Percentiles rank a stretch among this genome's conserved stretches.
phyloP scores from a whole-genome alignment of 2,329 filamentous ascomycete genomes.

The Aspergillus quadricinctus region DNA sequence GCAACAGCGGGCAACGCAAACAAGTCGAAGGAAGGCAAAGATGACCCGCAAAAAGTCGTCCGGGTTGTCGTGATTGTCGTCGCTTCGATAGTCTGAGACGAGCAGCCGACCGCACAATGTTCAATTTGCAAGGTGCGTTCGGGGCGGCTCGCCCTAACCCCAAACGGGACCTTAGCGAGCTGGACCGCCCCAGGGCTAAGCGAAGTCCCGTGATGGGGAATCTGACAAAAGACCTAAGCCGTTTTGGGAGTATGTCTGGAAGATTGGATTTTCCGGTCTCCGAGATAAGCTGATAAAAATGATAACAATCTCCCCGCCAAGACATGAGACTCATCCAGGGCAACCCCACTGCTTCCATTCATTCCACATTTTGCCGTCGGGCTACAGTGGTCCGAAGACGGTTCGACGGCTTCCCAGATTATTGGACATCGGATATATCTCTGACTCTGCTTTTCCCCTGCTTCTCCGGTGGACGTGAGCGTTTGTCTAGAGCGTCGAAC shows the following conservation, averaged over 20 bases:
- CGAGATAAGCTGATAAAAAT: constrained; percentile 7
- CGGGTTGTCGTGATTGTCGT: constrained; percentile 42
- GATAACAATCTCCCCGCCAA: neutral
- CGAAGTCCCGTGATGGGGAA: constrained; percentile 30
- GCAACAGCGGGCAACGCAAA: constrained; percentile 38
- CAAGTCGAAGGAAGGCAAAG: constrained; percentile 40
- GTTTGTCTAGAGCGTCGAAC: neutral
- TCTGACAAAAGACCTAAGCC: constrained; percentile 11
- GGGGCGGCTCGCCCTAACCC: constrained; percentile 32
- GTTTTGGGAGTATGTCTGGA: constrained; percentile 2
- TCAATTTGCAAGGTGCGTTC: constrained; percentile 37
- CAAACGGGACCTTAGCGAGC: constrained; percentile 35
- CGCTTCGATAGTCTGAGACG: constrained; percentile 32
- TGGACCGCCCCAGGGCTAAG: constrained; percentile 27
- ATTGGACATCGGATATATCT: constrained; percentile 1
- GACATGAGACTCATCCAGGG: neutral
- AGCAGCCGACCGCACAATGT: constrained; percentile 28
- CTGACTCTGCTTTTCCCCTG: neutral
- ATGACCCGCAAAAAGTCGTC: constrained; percentile 40
- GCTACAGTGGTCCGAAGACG: constrained; percentile 28
- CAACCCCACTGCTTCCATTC: constrained; percentile 15
- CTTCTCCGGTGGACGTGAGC: constrained; percentile 5
- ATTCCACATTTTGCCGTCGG: constrained; percentile 20
- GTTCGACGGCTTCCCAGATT: constrained; percentile 2
- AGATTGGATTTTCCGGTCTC: constrained; percentile 9